A percentile compares a stretch with the other conserved stretches of the same genome.
Conservation (phyloP, 2,329 filamentous ascomycete species). For the Fusarium continuum region DNA sequence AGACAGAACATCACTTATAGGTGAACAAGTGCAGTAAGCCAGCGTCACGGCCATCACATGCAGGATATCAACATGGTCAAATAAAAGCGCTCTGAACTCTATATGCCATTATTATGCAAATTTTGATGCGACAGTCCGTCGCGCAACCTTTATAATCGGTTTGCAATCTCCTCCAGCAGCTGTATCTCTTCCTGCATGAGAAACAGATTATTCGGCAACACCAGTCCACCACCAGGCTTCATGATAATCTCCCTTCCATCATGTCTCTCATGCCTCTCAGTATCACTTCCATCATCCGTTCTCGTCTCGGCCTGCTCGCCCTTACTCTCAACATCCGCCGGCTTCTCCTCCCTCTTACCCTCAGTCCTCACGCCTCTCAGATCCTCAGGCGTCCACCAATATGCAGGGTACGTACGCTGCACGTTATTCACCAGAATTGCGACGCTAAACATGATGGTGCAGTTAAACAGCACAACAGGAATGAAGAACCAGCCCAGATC, state of each 20-base stretch:
- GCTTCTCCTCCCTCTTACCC: neutral
- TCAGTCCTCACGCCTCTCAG: slow-evolving; percentile 15
- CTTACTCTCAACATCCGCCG: slow-evolving; percentile 29
- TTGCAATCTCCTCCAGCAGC: slow-evolving; percentile 49
- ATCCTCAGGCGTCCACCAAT: slow-evolving; percentile 71
- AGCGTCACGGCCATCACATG: neutral
- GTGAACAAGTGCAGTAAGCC: neutral
- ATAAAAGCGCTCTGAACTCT: neutral
- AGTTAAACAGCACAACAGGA: slow-evolving; percentile 69
- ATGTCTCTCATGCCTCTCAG: slow-evolving; percentile 27
- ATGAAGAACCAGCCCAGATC: slow-evolving; percentile 74
- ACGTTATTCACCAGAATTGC: slow-evolving; percentile 76
- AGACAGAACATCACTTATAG: too few relatives aligned
- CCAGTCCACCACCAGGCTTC: slow-evolving; percentile 45
- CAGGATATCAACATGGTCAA: neutral
- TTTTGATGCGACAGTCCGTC: neutral
- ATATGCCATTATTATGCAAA: neutral
- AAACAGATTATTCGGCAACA: slow-evolving; percentile 49
- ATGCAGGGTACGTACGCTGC: slow-evolving; percentile 71
- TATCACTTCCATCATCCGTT: slow-evolving; percentile 24
- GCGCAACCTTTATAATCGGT: slow-evolving; percentile 41
- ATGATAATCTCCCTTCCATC: slow-evolving; percentile 48
- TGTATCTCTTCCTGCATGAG: slow-evolving; percentile 51
- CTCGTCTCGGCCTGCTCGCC: slow-evolving; percentile 15
- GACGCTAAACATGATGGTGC: slow-evolving; percentile 66